Base-by-base conservation (phyloP, 2,329 filamentous ascomycete genomes). In the Pyrenophora graminea region DNA sequence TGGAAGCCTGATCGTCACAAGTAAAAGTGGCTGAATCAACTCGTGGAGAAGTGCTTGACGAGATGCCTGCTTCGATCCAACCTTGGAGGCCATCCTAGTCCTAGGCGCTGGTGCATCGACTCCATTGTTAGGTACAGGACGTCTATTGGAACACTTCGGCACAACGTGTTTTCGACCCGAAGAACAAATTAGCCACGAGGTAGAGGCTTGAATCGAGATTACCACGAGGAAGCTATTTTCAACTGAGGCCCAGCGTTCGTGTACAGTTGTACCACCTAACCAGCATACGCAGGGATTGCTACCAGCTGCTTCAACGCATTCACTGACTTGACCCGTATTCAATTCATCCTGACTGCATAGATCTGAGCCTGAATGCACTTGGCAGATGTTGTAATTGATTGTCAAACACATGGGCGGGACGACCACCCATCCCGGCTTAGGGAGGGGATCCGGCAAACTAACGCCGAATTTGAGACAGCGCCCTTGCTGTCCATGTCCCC, bases 391-490 rank as follows among this genome's bases (percentile, higher is more conserved):
- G 69, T 67, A 66, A 66, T 61, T 70, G 66, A 68, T 66, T 69
- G 63, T 49, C 65, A 41, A 63, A 58, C 56, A 67, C 64, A 63
- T 66, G 62, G 66, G 59, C 63, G 44, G 45, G 33, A 45, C 64
- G 58, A 56, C 58, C 62, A 59, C 54, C 63, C 53, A 68, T 59
- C 64, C 64, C 69, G 69, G 70, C 59, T 67, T 63, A 67, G 55
- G 53, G 63, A 66, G 70, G 70, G 70, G 69, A 72, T 68, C 70
- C 70, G 69, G 67, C 51, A 55, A 54, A 66, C 54, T 66, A 62
- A 60, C 60, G 59, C 68, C 67, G 64, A 69, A 58, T 64, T 69
- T 72, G 67, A 72, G 65, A 73, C 69, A 70, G 59, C 61, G 67
- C 64, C 62, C 59, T 70, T 58, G 54, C 59, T 53, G 55, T 53